Base-by-base conservation (phyloP, 345 rosid species). In the Salix suchowensis region DNA sequence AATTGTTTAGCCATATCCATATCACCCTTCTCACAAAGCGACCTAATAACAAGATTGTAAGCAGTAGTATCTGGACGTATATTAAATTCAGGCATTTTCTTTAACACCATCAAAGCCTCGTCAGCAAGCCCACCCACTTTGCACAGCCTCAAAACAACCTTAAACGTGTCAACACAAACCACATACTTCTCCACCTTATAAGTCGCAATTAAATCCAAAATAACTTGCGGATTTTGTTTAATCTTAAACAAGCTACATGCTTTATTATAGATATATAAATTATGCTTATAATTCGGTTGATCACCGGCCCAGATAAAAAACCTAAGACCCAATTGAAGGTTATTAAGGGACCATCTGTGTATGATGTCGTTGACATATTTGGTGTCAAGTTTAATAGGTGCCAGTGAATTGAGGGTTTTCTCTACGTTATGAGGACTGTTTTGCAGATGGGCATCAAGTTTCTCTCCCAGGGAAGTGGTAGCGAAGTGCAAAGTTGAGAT, bases 251-350 rank as follows among this genome's bases (percentile, higher is more conserved):
- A 76, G 5, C 84, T 82, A 79, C 96, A 91, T 81, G 91, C 97
- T 81, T 84, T 86, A 48, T 79, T 50, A 67, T 90, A 91, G 91
- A 84, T 82, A 67, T 78, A 90, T 21, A 85, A 74, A 78, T 90
- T 89, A 82, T 93, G 97, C 82, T 93, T 86, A 65, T 87, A 89
- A 40, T 79, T 81, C 1, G 92, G 82, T 64, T 88, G 97, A 19
- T 77, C 84, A 82, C 93, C 97, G 32, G 94, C 89, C 98, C 94
- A 91, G 12, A 95, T 65, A 66, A 93, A 93, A 75, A 95, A 95
- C 65, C 94, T 82, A 65, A 95, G 87, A 85, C 92, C 97, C 83
- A 74, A 48, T 4, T 79, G 83, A 70, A 82, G 75, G n/a, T 87
- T 84, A 72, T 65, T 82, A 10, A 77, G 48, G 48, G 83, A 39